A percentile compares a stretch with the other conserved stretches of the same genome.
Evolutionary conservation across 768 basidiomycete species (phyloP).

Genomic region (Ramaria sp.): DNA sequence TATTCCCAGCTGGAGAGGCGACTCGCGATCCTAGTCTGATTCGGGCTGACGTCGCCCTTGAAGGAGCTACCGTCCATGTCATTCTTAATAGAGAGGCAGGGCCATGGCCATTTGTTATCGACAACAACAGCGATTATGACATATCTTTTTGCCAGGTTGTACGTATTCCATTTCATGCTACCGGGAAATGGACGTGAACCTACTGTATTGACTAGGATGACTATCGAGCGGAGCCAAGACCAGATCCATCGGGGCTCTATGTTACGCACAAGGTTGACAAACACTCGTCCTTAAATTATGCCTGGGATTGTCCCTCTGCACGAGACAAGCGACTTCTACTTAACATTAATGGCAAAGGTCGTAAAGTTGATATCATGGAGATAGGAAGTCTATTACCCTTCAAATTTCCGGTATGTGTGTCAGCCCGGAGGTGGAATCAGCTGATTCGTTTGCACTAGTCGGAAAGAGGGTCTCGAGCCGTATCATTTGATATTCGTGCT

Average conservation of each 20-base stretch:
- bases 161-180: constrained; percentile 11
- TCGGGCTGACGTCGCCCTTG: constrained; percentile 67
- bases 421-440: background rate
- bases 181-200: background rate
- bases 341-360: constrained; percentile 43
- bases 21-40: constrained; percentile 43
- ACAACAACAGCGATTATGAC: constrained; percentile 73
- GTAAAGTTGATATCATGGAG: constrained; percentile 84
- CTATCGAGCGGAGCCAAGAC: constrained; percentile 24
- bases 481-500: constrained; percentile 89
- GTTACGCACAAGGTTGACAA: constrained; percentile 47
- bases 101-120: constrained; percentile 82
- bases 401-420: constrained; percentile 56
- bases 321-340: constrained; percentile 71
- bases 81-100: constrained; percentile 53
- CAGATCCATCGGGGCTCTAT: constrained; percentile 31
- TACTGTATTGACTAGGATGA: constrained; percentile 1
- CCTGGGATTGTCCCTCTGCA: constrained; percentile 90
- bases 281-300: constrained; percentile 52
- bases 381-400: constrained; percentile 89
- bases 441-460: constrained; percentile 25
- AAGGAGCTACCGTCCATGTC: constrained; percentile 86
- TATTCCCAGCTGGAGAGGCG: constrained; percentile 31
- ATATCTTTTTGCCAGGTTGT: constrained; percentile 72
- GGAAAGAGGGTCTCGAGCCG: constrained; percentile 41